Base-by-base conservation (phyloP, 2,329 filamentous ascomycete species). In the Cucurbitaria berberidis region DNA sequence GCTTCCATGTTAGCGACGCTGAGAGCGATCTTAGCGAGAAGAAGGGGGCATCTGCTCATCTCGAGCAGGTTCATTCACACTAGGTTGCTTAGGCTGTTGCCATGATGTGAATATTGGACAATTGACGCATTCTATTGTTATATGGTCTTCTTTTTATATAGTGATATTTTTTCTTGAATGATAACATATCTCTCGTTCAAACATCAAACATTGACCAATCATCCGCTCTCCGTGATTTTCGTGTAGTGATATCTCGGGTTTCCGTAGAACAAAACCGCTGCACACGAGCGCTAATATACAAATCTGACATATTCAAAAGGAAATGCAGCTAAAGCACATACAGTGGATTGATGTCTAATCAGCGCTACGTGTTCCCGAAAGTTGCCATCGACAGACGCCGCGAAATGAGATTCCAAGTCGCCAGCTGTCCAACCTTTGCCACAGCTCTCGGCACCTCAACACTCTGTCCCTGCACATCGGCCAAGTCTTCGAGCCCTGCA, bases 341-440 rank as follows among this genome's bases (percentile, higher is more conserved):
- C 16, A 42, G 5, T 26, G n/a, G 22, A 9, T 30, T 42, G 30
- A 34, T 34, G 2, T 42, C 21, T 3, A 6, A 21, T 22, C 7
- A n/a, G 15, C 15, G 32, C 24, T 48, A 55, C 11, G 15, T 30
- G 22, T 46, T 50, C 30, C 44, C 44, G 24, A 68, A 64, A 6
- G 54, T 63, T 15, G 64, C 67, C 58, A 59, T 72, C 0, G 66
- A 64, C 26, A 74, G 45, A 42, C 68, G 58, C 44, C 59, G 59
- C n/a, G 69, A 72, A 18, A 74, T 73, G 6, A 68, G 58, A 53
- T 74, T 74, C 64, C 68, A 73, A 6, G 69, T 67, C 21, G 66
- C 66, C 46, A 71, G 40, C 26, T 67, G 62, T 11, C 51, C 64
- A 19, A 50, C 58, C 32, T 53, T 66, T 2, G 48, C 46, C 24